A percentile compares a stretch with the other conserved stretches of the same genome.
These are phyloP conservation scores for Salvia miltiorrhiza DNA, from an alignment of 257 asterid species.

Conservation along the genomic window DNA sequence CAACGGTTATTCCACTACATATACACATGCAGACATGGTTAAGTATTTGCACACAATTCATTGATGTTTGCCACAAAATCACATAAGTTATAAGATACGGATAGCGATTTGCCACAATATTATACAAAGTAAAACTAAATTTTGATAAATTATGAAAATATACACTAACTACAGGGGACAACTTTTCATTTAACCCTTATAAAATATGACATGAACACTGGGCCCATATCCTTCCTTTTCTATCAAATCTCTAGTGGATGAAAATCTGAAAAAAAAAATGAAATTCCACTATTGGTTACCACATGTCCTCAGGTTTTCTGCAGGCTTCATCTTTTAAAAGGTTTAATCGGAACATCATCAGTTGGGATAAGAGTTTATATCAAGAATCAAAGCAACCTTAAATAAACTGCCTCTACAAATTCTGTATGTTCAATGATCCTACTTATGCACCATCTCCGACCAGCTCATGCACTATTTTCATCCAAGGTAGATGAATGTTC, in stretches of 20 bases:
- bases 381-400: slow-evolving; percentile 4
- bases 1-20: not conserved
- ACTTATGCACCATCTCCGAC: not conserved
- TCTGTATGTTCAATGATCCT: not conserved
- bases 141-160: slow-evolving; percentile 6
- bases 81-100: not conserved
- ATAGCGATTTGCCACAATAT: not conserved
- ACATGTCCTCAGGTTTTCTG: slow-evolving; percentile 5
- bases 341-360: not conserved
- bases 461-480: not conserved
- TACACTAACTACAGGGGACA: not conserved
- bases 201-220: not conserved
- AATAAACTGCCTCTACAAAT: slow-evolving; percentile 1
- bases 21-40: not conserved
- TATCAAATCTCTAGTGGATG: not conserved
- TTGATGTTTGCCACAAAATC: not conserved
- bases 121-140: not conserved
- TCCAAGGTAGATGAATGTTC: not conserved
- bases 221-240: too few relatives aligned
- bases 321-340: slow-evolving; percentile 10
- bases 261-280: slow-evolving; percentile 6
- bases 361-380: not conserved
- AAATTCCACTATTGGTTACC: not conserved
- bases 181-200: not conserved
- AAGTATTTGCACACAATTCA: not conserved